These are phyloP conservation scores for Poterioochromonas sp. DNA, from an alignment of 352 stramenopile genomes.

Conservation along the genomic window DNA sequence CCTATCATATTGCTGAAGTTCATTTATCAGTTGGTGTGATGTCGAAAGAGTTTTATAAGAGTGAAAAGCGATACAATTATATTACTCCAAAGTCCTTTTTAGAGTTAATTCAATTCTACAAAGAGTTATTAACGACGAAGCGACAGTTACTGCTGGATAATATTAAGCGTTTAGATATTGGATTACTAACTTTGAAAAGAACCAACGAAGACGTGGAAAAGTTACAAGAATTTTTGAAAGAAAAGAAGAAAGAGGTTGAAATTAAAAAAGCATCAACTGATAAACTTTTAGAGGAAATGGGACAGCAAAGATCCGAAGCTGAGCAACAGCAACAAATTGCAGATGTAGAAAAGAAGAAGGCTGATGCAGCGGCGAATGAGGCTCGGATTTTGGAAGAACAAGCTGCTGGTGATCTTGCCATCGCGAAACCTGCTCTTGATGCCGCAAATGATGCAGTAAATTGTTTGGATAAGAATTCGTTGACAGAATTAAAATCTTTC, in stretches of 20 bases:
- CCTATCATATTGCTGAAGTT: constrained; percentile 80
- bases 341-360: constrained; percentile 71
- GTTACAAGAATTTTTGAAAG: constrained; percentile 67
- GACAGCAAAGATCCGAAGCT: constrained; percentile 76
- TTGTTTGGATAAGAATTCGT: constrained; percentile 81
- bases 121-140: constrained; percentile 70
- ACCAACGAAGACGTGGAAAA: constrained; percentile 70
- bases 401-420: constrained; percentile 75
- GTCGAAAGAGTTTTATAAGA: constrained; percentile 61
- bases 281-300: constrained; percentile 71
- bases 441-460: constrained; percentile 77
- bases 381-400: constrained; percentile 82
- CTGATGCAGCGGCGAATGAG: constrained; percentile 69
- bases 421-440: constrained; percentile 81
- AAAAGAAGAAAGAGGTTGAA: constrained; percentile 77
- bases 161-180: constrained; percentile 74
- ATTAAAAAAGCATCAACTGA: constrained; percentile 75
- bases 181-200: constrained; percentile 82
- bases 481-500: constrained; percentile 90
- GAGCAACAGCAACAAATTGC: constrained; percentile 75
- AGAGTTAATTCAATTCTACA: constrained; percentile 81
- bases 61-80: constrained; percentile 72
- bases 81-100: constrained; percentile 81
- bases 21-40: constrained; percentile 68
- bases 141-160: constrained; percentile 69